A percentile compares a stretch with the other conserved stretches of the same genome.
phyloP scores from a whole-genome alignment of 2,329 filamentous ascomycete species.

The Tolypocladium cylindrosporum region DNA sequence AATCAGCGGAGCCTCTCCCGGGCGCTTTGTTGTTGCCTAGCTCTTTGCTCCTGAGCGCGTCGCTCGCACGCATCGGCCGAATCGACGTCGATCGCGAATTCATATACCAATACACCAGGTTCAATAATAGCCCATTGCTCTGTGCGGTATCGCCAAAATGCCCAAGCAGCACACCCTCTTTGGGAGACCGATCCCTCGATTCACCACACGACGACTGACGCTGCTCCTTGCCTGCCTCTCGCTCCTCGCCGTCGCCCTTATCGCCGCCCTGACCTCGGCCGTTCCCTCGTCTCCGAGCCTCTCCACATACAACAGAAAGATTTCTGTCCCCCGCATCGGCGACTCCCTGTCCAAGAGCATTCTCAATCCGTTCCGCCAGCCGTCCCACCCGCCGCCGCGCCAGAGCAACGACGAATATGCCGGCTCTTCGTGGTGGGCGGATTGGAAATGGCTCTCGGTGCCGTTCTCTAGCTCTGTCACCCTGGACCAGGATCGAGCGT shows the following conservation, averaged over 20 bases:
- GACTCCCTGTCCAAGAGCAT: conserved; percentile 35
- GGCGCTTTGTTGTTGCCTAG: neutral
- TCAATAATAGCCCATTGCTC: neutral
- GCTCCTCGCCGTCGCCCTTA: conserved; percentile 43
- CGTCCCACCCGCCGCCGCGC: conserved; percentile 60
- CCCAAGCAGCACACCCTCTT: conserved; percentile 24
- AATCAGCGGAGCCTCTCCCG: neutral
- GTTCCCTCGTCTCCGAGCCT: conserved; percentile 38
- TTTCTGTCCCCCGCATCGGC: conserved; percentile 34
- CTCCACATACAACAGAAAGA: conserved; percentile 39
- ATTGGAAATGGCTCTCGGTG: conserved; percentile 77
- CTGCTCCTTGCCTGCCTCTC: conserved; percentile 40
- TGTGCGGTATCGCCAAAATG: conserved; percentile 12
- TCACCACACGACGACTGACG: conserved; percentile 42
- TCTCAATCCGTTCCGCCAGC: conserved; percentile 57
- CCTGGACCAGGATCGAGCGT: conserved; percentile 70
- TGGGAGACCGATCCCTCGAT: conserved; percentile 37
- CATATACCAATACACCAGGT: neutral
- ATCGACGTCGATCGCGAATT: neutral
- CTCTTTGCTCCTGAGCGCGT: neutral
- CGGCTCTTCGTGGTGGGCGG: conserved; percentile 73
- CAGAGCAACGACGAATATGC: conserved; percentile 72
- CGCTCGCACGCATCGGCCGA: neutral
- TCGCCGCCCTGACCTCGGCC: conserved; percentile 39
- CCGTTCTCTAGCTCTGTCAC: conserved; percentile 77